These are phyloP conservation scores for Nitzschia palea DNA, from an alignment of 108 stramenopile species.

Conservation along the genomic window DNA sequence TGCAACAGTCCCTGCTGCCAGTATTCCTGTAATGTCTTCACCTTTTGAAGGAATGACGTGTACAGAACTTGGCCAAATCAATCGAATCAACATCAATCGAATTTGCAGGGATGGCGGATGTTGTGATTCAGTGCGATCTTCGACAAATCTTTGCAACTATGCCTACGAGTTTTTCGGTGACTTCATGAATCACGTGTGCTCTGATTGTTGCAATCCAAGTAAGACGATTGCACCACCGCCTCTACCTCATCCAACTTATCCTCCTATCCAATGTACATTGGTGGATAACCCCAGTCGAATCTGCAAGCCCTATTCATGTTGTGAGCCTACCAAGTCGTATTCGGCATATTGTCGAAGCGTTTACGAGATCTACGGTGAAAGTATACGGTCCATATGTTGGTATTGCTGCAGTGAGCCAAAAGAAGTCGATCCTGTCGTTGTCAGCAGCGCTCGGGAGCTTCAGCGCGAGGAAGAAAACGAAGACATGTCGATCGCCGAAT, in stretches of 20 bases:
- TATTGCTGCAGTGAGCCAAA: constrained; percentile 26
- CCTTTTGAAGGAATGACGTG: too few relatives aligned
- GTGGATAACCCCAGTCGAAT: constrained; percentile 26
- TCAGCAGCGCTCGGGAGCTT: neutral
- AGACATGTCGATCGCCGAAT: neutral
- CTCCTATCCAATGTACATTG: constrained; percentile 15
- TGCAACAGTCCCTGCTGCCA: neutral
- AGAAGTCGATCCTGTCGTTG: constrained; percentile 9
- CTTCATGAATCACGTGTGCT: constrained; percentile 16
- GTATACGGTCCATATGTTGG: constrained; percentile 27
- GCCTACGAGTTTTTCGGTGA: constrained; percentile 9
- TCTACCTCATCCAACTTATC: constrained; percentile 11
- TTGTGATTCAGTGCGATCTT: constrained; percentile 20
- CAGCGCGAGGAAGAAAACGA: neutral
- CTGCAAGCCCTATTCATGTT: constrained; percentile 24
- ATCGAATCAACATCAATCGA: constrained; percentile 11
- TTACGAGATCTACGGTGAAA: constrained; percentile 18
- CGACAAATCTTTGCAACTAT: constrained; percentile 19
- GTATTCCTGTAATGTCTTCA: too few relatives aligned
- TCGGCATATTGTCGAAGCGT: constrained; percentile 8
- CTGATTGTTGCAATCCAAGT: constrained; percentile 28
- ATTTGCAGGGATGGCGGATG: constrained; percentile 32
- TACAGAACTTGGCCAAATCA: neutral
- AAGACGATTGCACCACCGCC: constrained; percentile 20
- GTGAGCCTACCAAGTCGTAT: neutral